Conservation (phyloP, 805 yeast genomes). For the Metschnikowia corniflorae region DNA sequence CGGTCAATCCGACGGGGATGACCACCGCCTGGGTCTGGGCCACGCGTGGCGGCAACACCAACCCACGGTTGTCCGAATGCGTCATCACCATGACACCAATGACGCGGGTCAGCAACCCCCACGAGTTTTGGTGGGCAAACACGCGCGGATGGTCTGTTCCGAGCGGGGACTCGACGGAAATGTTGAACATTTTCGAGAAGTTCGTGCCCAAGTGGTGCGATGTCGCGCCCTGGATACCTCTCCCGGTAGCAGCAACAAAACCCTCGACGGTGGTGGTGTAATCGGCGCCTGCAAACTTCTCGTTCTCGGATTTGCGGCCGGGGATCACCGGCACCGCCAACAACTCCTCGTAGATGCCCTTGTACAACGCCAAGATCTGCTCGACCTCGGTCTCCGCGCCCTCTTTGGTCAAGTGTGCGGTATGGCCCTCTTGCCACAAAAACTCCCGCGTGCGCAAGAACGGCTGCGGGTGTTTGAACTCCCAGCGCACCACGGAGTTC, state of each 20-base stretch:
- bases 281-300: slow-evolving; percentile 96
- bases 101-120: slow-evolving; percentile 98
- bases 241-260: slow-evolving; percentile 95
- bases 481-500: slow-evolving; percentile 99
- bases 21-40: slow-evolving; percentile 90
- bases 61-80: slow-evolving; percentile 97
- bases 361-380: slow-evolving; percentile 82
- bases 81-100: slow-evolving; percentile 99
- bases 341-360: slow-evolving; percentile 80
- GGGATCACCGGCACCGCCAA: slow-evolving; percentile 96
- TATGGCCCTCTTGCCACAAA: slow-evolving; percentile 99
- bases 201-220: slow-evolving; percentile 97
- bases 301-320: slow-evolving; percentile 95
- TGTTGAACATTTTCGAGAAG: slow-evolving; percentile 97
- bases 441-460: slow-evolving; percentile 98
- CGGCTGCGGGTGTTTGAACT: slow-evolving; percentile 99
- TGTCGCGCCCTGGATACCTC: slow-evolving; percentile 99
- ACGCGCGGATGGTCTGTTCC: slow-evolving; percentile 85
- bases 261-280: slow-evolving; percentile 97
- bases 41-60: slow-evolving; percentile 96
- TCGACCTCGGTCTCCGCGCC: slow-evolving; percentile 82
- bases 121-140: slow-evolving; percentile 92
- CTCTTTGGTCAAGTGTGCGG: slow-evolving; percentile 84
- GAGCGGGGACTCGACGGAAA: slow-evolving; percentile 91
- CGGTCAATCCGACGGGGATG: slow-evolving; percentile 92